phyloP scores from a whole-genome alignment of 331 rosid species.

The Acacia concinna region DNA sequence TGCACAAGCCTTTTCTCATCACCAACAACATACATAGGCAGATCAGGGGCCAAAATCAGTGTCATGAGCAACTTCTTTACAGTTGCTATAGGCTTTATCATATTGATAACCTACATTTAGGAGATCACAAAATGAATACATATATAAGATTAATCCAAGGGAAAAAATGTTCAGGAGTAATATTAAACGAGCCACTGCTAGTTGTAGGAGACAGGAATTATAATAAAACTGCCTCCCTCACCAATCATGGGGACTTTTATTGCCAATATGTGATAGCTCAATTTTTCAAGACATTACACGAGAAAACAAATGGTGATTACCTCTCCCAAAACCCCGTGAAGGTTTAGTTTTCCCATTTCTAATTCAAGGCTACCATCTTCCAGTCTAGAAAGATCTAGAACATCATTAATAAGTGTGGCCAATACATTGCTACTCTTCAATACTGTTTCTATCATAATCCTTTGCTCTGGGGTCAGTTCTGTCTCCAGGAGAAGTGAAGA shows the following conservation, averaged over 20 bases:
- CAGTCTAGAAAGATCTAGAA: conserved; percentile 67
- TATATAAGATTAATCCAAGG: background rate
- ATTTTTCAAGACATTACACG: conserved; percentile 9
- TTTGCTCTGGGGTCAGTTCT: conserved; percentile 61
- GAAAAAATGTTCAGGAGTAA: background rate
- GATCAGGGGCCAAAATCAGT: conserved; percentile 56
- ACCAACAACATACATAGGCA: conserved; percentile 59
- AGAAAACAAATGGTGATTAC: conserved; percentile 16
- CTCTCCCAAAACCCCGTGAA: conserved; percentile 61
- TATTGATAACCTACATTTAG: conserved; percentile 43
- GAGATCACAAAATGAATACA: background rate
- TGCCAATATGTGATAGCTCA: background rate
- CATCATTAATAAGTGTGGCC: conserved; percentile 67
- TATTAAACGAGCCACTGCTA: background rate
- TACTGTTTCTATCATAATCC: conserved; percentile 62
- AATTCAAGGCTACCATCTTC: conserved; percentile 72
- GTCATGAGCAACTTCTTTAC: conserved; percentile 61
- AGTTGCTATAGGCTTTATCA: conserved; percentile 61
- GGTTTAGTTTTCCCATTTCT: conserved; percentile 50
- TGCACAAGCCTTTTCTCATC: conserved; percentile 71
- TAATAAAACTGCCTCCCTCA: background rate
- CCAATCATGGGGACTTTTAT: background rate
- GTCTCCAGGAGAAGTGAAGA: conserved; percentile 71
- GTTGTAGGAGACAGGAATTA: background rate
- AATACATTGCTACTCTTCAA: conserved; percentile 65